A percentile compares a stretch with the other conserved stretches of the same genome.
Evolutionary conservation across 306 rosid species (phyloP).

Genomic region (Inga laurina): DNA sequence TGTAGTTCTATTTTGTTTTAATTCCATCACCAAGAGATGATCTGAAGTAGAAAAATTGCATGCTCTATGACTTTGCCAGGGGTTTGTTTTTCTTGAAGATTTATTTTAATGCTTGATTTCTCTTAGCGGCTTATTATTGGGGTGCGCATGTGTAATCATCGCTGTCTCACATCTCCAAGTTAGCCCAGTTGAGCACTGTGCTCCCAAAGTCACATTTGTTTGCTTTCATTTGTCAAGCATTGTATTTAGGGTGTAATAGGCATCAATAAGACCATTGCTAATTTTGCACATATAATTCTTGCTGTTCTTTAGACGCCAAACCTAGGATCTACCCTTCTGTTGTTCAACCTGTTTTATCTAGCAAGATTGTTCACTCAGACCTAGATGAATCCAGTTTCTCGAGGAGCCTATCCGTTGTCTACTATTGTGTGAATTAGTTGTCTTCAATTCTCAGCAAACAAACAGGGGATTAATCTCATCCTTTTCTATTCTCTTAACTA

Average conservation of each 20-base stretch:
- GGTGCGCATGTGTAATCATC: too few species aligned
- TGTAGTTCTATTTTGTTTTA: background rate
- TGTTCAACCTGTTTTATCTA: background rate
- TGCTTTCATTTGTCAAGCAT: too few species aligned
- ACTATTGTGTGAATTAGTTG: background rate
- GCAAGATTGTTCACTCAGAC: background rate
- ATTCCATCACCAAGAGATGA: background rate
- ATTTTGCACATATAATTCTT: background rate
- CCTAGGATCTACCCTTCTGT: background rate
- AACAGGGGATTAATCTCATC: slow-evolving; percentile 1
- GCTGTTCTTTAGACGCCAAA: background rate
- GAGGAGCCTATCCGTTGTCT: background rate
- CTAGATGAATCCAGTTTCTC: background rate
- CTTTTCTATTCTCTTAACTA: background rate
- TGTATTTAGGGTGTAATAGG: background rate
- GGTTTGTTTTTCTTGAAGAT: too few species aligned
- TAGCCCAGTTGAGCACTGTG: too few species aligned
- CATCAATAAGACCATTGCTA: too few species aligned
- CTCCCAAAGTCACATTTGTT: too few species aligned
- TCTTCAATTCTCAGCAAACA: background rate
- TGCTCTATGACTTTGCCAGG: too few species aligned
- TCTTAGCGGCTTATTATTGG: too few species aligned
- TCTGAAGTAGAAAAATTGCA: too few species aligned
- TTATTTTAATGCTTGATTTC: too few species aligned
- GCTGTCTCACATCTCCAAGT: too few species aligned